These are phyloP conservation scores for Lanmaoa rubissima DNA, from an alignment of 768 basidiomycete genomes.

Conservation along the genomic window DNA sequence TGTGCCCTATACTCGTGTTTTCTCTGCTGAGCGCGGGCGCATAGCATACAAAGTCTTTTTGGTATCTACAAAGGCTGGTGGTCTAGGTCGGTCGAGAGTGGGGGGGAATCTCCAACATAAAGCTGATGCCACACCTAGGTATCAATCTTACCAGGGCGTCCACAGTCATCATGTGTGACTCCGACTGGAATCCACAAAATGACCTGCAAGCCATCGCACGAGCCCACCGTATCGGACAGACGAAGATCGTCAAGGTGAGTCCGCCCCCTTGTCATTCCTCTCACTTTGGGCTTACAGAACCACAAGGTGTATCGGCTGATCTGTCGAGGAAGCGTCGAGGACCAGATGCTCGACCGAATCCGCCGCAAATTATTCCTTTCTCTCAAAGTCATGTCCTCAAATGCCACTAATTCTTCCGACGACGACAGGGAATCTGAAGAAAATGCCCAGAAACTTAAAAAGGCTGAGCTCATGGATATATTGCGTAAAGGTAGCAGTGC, in stretches of 20 bases:
- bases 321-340: conserved; percentile 68
- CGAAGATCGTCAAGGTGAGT: conserved; percentile 60
- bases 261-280: background rate
- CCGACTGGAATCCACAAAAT: conserved; percentile 70
- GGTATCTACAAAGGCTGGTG: conserved; percentile 70
- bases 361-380: conserved; percentile 70
- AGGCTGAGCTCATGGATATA: conserved; percentile 51
- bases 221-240: conserved; percentile 80
- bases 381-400: conserved; percentile 56
- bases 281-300: background rate
- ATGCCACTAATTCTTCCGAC: conserved; percentile 21
- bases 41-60: conserved; percentile 65
- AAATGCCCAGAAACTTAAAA: conserved; percentile 34
- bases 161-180: conserved; percentile 78
- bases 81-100: conserved; percentile 46
- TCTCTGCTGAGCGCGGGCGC: conserved; percentile 1
- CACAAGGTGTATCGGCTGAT: conserved; percentile 66
- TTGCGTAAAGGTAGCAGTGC: conserved; percentile 59
- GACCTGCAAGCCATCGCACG: conserved; percentile 85
- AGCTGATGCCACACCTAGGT: conserved; percentile 39
- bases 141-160: conserved; percentile 84
- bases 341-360: conserved; percentile 71
- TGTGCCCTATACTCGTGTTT: background rate
- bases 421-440: conserved; percentile 23
- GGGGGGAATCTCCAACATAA: background rate